Evolutionary conservation across 805 yeast genomes (phyloP).

Genomic region (Wickerhamomyces alni): DNA sequence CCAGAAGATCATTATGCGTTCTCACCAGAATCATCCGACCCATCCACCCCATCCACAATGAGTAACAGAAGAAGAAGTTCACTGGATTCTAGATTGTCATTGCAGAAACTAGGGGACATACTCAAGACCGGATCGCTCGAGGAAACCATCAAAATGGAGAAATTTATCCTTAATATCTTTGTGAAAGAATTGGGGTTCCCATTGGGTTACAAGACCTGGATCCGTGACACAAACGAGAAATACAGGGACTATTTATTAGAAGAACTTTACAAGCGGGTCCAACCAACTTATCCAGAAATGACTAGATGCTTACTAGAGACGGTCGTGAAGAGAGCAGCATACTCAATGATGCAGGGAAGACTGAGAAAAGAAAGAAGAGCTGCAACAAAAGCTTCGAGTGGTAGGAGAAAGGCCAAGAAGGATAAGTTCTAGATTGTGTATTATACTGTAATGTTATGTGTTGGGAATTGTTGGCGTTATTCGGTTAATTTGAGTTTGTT

Average conservation of each 20-base stretch:
- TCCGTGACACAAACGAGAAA: conserved; percentile 60
- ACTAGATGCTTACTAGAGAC: conserved; percentile 48
- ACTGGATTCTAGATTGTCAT: conserved; percentile 51
- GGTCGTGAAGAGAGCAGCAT: conserved; percentile 75
- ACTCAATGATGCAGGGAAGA: conserved; percentile 73
- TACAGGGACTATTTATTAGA: conserved; percentile 45
- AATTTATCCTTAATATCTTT: conserved; percentile 45
- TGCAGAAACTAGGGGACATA: conserved; percentile 48
- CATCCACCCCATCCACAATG: background rate
- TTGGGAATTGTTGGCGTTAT: background rate
- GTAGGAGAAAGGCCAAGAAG: conserved; percentile 1
- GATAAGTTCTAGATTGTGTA: background rate
- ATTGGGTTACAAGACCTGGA: conserved; percentile 78
- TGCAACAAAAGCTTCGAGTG: conserved; percentile 25
- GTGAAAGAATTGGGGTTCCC: conserved; percentile 59
- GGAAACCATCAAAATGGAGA: conserved; percentile 53
- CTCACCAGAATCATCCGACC: background rate
- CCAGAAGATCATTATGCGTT: no score
- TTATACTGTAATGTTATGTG: background rate
- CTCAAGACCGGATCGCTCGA: conserved; percentile 41
- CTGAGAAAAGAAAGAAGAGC: conserved; percentile 62
- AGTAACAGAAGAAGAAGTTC: conserved; percentile 6
- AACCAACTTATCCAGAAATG: conserved; percentile 14
- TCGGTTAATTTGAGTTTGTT: background rate
- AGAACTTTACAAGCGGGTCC: conserved; percentile 35